phyloP scores from a whole-genome alignment of 2,329 filamentous ascomycete species.

The Colletotrichum nymphaeae region DNA sequence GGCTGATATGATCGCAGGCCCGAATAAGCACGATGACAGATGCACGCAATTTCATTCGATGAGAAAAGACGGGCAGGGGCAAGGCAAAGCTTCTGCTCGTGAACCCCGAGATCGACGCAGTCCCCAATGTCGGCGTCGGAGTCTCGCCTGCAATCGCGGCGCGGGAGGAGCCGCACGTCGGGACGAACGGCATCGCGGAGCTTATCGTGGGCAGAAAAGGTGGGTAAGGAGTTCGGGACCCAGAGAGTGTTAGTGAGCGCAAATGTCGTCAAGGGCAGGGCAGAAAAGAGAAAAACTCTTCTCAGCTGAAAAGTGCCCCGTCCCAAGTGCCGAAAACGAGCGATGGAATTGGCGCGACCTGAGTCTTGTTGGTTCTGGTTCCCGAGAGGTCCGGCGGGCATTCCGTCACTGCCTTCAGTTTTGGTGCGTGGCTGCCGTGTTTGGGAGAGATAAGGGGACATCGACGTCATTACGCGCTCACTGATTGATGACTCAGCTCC shows the following conservation, averaged over 20 bases:
- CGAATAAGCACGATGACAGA: neutral
- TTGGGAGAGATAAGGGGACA: constrained; percentile 8
- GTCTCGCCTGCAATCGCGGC: constrained; percentile 2
- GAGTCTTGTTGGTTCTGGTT: neutral
- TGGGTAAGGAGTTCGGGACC: neutral
- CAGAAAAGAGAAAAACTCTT: neutral
- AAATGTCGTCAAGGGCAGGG: constrained; percentile 3
- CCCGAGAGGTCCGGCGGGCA: constrained; percentile 23
- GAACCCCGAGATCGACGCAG: neutral
- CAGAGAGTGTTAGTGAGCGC: neutral
- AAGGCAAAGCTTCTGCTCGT: neutral
- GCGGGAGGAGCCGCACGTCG: constrained; percentile 24
- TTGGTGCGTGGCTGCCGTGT: too few species aligned
- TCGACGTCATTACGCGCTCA: constrained; percentile 29
- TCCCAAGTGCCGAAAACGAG: neutral
- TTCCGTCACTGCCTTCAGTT: constrained; percentile 15
- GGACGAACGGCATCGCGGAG: constrained; percentile 22
- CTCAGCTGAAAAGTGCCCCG: neutral
- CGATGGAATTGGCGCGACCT: neutral
- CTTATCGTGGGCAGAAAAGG: neutral
- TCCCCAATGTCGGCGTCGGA: neutral
- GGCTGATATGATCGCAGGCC: neutral
- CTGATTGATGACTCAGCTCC: constrained; percentile 15
- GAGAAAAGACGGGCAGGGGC: neutral
- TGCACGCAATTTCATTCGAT: neutral